phyloP scores from a whole-genome alignment of 2,329 filamentous ascomycete genomes.

The Fusarium duplospermum region DNA sequence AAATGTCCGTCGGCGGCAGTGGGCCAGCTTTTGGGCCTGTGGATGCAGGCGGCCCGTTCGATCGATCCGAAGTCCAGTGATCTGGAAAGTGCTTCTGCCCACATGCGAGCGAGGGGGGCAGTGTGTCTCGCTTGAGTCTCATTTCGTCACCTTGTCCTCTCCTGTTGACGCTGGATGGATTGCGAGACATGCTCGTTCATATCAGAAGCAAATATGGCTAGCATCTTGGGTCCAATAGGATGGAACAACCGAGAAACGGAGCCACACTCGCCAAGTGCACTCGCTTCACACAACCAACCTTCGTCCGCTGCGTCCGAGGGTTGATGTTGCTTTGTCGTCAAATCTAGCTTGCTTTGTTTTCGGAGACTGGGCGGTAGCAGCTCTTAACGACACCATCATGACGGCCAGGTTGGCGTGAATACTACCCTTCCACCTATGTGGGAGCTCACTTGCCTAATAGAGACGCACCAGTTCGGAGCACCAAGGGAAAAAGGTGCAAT shows the following conservation, averaged over 20 bases:
- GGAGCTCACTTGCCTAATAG: neutral
- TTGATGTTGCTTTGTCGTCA: conserved; percentile 9
- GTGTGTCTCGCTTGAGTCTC: neutral
- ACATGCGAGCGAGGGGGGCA: conserved; percentile 1
- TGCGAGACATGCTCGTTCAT: neutral
- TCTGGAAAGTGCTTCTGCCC: conserved; percentile 19
- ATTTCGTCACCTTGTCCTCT: neutral
- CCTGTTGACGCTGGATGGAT: conserved; percentile 1
- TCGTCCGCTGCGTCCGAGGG: conserved; percentile 5
- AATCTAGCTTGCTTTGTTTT: conserved; percentile 3
- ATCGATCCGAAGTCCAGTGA: conserved; percentile 31
- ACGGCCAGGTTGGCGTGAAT: conserved; percentile 1
- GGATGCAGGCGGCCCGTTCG: conserved; percentile 30
- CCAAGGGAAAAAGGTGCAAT: conserved; percentile 15
- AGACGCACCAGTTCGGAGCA: conserved; percentile 4
- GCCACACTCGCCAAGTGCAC: conserved; percentile 10
- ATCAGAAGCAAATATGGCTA: conserved; percentile 18
- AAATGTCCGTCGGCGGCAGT: conserved; percentile 16
- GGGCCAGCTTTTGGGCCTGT: conserved; percentile 22
- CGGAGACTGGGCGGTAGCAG: conserved; percentile 2
- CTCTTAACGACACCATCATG: conserved; percentile 14
- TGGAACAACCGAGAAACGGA: conserved; percentile 6
- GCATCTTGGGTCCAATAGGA: neutral
- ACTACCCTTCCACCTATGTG: conserved; percentile 10
- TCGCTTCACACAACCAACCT: conserved; percentile 23